A percentile compares a stretch with the other conserved stretches of the same genome.
Conservation (phyloP, 257 asterid genomes). For the Misopates orontium region DNA sequence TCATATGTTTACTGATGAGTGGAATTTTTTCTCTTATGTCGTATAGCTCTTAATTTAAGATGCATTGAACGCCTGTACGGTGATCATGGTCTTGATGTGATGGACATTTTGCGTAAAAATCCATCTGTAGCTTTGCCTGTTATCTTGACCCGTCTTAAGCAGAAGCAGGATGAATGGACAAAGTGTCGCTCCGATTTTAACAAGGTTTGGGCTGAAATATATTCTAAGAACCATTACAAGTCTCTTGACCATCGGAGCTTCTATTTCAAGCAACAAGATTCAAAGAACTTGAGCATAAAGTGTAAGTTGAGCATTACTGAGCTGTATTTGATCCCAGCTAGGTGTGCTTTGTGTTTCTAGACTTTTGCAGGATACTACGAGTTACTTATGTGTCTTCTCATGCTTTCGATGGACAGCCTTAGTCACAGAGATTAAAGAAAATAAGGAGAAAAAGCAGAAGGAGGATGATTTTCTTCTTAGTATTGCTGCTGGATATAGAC, state of each 20-base stretch:
- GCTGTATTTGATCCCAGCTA: slow-evolving; percentile 7
- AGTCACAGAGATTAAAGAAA: slow-evolving; percentile 83
- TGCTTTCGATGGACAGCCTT: slow-evolving; percentile 57
- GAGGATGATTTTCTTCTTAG: slow-evolving; percentile 75
- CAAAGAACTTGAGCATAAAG: slow-evolving; percentile 89
- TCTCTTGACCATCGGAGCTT: slow-evolving; percentile 99
- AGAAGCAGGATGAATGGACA: slow-evolving; percentile 98
- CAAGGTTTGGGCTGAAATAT: slow-evolving; percentile 96
- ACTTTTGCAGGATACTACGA: not conserved
- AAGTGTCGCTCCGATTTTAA: slow-evolving; percentile 86
- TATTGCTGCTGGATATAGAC: slow-evolving; percentile 83
- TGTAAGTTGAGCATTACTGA: slow-evolving; percentile 52
- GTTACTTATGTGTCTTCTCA: slow-evolving; percentile 14
- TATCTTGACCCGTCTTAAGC: slow-evolving; percentile 84
- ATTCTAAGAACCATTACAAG: slow-evolving; percentile 87
- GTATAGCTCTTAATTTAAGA: slow-evolving; percentile 75
- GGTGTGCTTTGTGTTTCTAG: not conserved
- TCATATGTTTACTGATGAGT: slow-evolving; percentile 14
- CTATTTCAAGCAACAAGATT: slow-evolving; percentile 98
- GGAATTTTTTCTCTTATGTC: slow-evolving; percentile 29
- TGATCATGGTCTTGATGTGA: slow-evolving; percentile 97
- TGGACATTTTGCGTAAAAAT: slow-evolving; percentile 87
- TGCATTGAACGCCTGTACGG: slow-evolving; percentile 98
- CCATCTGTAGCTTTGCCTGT: slow-evolving; percentile 80
- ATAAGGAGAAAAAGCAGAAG: slow-evolving; percentile 71